Evolutionary conservation across 257 asterid genomes (phyloP), one percentile per base, ranked within the genome.

Genomic region (Lithospermum erythrorhizon): DNA sequence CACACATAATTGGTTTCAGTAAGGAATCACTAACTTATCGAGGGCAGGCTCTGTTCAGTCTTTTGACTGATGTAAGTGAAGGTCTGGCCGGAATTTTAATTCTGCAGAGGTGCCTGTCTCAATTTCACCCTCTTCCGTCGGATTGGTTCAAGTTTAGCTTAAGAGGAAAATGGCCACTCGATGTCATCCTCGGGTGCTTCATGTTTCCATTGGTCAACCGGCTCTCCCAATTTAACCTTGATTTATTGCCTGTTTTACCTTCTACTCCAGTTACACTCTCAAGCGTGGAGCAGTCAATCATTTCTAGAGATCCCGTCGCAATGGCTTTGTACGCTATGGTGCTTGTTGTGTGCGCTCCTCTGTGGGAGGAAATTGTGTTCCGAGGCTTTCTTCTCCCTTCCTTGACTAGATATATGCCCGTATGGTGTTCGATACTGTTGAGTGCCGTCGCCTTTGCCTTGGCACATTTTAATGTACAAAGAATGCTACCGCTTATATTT

Each of bases 21-120:
- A 89, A 83, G 59, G 94, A 84, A 57, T 82, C 97, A 14, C 74
- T 89, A 17, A 84, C 95, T 7, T 86, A 73, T 61, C 71, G 98
- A 70, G 97, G 97, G 41, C 97, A 89, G 64, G 98, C 98, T 57
- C 70, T 89, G 70, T 86, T 93, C 86, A 89, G 98, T 82, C 96
- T 93, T 51, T 73, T 93, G 37, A 93, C 97, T 5, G 97, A 93
- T 30, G 94, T 93, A 15, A 81, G 94, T 0, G 95, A 89, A 66
- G 98, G 97, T 47, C 87, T 93, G 10, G 94, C 98, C 21, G 98
- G 98, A 54, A 93, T 93, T 55, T 62, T 86, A 48, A 89, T 93
- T 35, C 96, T 91, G 45, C 75, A 72, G 54, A 83, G 90, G 16
- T 82, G 95, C 65, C 67, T 89, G 65, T 86, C 95, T 41, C 82